Base-by-base conservation (phyloP, 2,329 filamentous ascomycete species). In the Xylaria sp. region DNA sequence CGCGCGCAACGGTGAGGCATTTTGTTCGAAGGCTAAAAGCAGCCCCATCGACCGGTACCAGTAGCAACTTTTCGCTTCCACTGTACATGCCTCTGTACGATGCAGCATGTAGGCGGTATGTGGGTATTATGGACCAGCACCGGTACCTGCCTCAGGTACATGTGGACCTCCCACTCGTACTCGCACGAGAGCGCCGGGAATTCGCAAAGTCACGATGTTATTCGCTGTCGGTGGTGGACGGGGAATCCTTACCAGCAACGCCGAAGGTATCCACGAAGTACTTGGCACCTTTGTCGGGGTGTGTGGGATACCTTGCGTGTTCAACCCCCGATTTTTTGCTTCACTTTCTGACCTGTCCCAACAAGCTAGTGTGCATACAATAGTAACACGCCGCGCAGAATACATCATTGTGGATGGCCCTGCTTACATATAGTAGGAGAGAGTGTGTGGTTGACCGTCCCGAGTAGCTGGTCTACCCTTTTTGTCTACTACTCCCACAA, bases 11-110 rank as follows among this genome's bases (percentile, higher is more conserved):
- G 62, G 60, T 71, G 69, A 71, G 69, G 69, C 66, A 71, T 71
- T 71, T 70, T 71, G 66, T 69, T 66, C 48, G 55, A 65, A 65
- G 57, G 46, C 65, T 59, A 68, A 59, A 64, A 52, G 52, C 61
- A 56, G 59, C 54, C 63, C 59, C 56, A 52, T 65, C 20, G 37
- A 34, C 57, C 54, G 68, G 57, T 51, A 65, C 52, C 28, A 20
- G 57, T 51, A 65, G 57, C 57, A 34, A 63, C 57, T 37, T 28
- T 28, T 44, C 50, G 60, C 20, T 60, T 63, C 39, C 25, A 55
- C 51, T 18, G 13, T 44, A 46, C 18, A 46, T 46, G 31, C 46
- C 10, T 23, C 23, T 13, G 39, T n/a, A 28, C n/a, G 9, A 41
- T 20, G 18, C n/a, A 48, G 46, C 18, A 46, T 13, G 34, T 56